A percentile compares a stretch with the other conserved stretches of the same genome.
Conservation (phyloP, 148 eudicot genomes). For the Rhododendron henanense region DNA sequence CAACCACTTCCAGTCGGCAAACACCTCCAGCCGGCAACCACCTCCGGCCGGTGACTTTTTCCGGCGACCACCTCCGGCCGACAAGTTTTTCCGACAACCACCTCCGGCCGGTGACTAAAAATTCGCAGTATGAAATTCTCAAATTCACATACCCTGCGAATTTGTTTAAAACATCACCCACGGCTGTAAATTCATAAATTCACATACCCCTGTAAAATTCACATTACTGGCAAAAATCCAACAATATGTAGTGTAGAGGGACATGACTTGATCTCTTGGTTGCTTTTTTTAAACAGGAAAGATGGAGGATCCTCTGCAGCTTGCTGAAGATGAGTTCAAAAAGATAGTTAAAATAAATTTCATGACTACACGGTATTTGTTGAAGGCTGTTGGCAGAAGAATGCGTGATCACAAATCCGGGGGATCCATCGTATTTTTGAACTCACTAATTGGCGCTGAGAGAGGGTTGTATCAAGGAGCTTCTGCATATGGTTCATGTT, state of each 20-base stretch:
- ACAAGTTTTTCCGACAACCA: too few relatives aligned
- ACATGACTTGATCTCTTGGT: neutral
- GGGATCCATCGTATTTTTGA: constrained; percentile 78
- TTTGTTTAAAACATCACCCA: too few relatives aligned
- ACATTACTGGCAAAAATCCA: neutral
- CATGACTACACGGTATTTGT: constrained; percentile 71
- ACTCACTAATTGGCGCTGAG: constrained; percentile 77
- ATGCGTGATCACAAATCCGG: constrained; percentile 82
- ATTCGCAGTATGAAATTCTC: too few relatives aligned
- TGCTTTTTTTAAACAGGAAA: constrained; percentile 50
- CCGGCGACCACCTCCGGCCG: too few relatives aligned
- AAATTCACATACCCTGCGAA: too few relatives aligned
- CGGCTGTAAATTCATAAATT: too few relatives aligned
- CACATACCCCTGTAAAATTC: too few relatives aligned
- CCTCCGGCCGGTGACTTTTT: too few relatives aligned
- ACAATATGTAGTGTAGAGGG: neutral
- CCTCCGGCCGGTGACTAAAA: too few relatives aligned
- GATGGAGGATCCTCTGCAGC: constrained; percentile 62
- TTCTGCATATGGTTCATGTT: constrained; percentile 83
- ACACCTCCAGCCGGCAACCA: too few relatives aligned
- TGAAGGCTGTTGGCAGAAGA: constrained; percentile 67
- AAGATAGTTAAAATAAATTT: constrained; percentile 66
- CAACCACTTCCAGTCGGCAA: too few relatives aligned
- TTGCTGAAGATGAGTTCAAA: constrained; percentile 67
- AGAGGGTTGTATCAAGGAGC: constrained; percentile 89